Base-by-base conservation (phyloP, 139 green algal genomes). In the Chlamydomonas schloesseri region DNA sequence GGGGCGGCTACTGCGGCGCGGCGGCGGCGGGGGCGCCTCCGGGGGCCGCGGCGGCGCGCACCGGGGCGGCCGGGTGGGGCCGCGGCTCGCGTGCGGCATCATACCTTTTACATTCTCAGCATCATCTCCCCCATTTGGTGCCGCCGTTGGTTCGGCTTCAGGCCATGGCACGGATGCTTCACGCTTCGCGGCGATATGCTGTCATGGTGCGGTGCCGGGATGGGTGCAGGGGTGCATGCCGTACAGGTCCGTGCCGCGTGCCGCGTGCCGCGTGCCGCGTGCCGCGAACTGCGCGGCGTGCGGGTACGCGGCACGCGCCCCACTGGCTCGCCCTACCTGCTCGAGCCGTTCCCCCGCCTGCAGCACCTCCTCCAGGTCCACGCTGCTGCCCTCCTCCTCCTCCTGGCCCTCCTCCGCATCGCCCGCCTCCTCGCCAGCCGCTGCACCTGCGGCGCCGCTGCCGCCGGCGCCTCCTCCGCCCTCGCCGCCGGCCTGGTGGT, bases 341-440 rank as follows among this genome's bases (percentile, higher is more conserved):
- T 74, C 78, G 5, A 84, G 46, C 17, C 78, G 78, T 46, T 84
- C 78, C 14, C 78, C 78, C 2, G 78, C 78, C n/a, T 84, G 17
- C 20, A 84, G 42, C 42, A 64, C 78, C 3, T 24, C 74, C 17
- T 89, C 88, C 83, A 87, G 77, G 58, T 89, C 88, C 42, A 89
- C 78, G 14, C 31, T 57, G 70, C 78, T 81, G n/a, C 79, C 74
- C 26, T 79, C 76, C 13, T 87, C n/a, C 21, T 46, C 29, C 24
- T 71, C 53, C 15, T 89, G 6, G 55, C n/a, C 86, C 53, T 31
- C 80, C 67, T 60, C 67, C 58, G 0, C 29, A 47, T 37, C 33
- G 0, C 68, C 18, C 1, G 4, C 1, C 11, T 15, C 33, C 1
- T 73, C 68, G 33, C 33, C 33, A 17, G 42, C 42, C 24, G 24